Percentiles rank a stretch among this genome's conserved stretches.
Evolutionary conservation across 2,329 filamentous ascomycete genomes (phyloP).

Genomic region (Zalaria obscura): DNA sequence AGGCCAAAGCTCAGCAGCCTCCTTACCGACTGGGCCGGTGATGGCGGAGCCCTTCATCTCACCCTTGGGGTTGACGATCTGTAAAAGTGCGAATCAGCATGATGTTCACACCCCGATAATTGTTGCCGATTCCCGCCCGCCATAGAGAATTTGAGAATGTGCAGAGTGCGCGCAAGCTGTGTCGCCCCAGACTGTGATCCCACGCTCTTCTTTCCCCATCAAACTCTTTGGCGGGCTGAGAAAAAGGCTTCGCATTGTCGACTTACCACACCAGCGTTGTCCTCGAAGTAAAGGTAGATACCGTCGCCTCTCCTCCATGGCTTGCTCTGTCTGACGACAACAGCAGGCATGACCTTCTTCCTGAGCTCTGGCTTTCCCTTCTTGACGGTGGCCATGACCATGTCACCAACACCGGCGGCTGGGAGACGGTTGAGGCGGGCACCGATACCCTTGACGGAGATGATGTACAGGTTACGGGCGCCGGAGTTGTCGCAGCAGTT

Average conservation of each 20-base stretch:
- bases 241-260: neutral
- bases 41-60: conserved; percentile 99
- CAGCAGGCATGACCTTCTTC: conserved; percentile 99
- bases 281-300: conserved; percentile 99
- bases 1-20: conserved; percentile 98
- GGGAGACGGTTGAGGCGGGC: conserved; percentile 95
- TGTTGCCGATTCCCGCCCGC: too few relatives aligned
- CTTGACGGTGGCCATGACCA: conserved; percentile 99
- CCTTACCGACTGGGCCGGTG: conserved; percentile 97
- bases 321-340: conserved; percentile 98
- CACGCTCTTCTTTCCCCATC: too few relatives aligned
- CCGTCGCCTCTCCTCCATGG: conserved; percentile 98
- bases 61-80: conserved; percentile 99
- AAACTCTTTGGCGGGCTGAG: too few relatives aligned
- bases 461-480: conserved; percentile 97
- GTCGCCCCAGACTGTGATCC: too few relatives aligned
- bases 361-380: conserved; percentile 99
- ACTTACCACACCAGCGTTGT: conserved; percentile 97
- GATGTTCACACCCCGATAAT: neutral
- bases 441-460: conserved; percentile 97
- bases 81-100: conserved; percentile 5
- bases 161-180: too few relatives aligned
- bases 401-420: conserved; percentile 95
- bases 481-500: conserved; percentile 99
- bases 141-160: too few relatives aligned